Base-by-base conservation (phyloP, 78 protist species). In the Dictyostelium capitatum region DNA sequence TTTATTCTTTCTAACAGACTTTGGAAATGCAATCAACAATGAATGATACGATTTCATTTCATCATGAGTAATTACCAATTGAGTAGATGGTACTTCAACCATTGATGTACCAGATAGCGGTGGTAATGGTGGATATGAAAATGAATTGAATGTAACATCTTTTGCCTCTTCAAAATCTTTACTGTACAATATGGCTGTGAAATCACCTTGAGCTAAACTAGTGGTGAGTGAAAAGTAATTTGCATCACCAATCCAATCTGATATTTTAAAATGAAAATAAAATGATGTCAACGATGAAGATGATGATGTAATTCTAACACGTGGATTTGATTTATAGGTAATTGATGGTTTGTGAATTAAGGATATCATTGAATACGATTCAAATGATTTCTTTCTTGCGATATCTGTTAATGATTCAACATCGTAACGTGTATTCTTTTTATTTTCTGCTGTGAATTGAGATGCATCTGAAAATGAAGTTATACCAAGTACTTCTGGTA, bases 161-260 rank as follows among this genome's bases (percentile, higher is more conserved):
- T 65, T 72, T 41, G 70, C 41, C 3, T 59, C 28, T 25, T 32
- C 23, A 77, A 75, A 87, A 30, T 79, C 70, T 28, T 79, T 47
- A 30, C 15, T 20, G 32, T 50, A 80, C 6, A 64, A 67, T 19
- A 87, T 50, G 8, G 80, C 81, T 25, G 84, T 46, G 32, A 77
- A 87, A 17, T 87, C 93, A 14, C 84, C 79, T 17, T 62, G 51
- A 32, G 93, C 53, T 59, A 87, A 65, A 64, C 84, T 77, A 10
- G 93, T 77, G 17, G 74, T 64, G 15, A 87, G 37, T 43, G 79
- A 30, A 87, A 87, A 87, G 20, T 72, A 79, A 47, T 37, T 79
- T 56, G 65, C 57, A 17, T 79, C 70, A 54, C 72, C 56, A 73
- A 73, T 73, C 93, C 83, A 77, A 87, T 87, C 93, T 28, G 84